These are phyloP conservation scores for Nepenthes mirabilis DNA, from an alignment of 148 eudicot species.

Conservation along the genomic window DNA sequence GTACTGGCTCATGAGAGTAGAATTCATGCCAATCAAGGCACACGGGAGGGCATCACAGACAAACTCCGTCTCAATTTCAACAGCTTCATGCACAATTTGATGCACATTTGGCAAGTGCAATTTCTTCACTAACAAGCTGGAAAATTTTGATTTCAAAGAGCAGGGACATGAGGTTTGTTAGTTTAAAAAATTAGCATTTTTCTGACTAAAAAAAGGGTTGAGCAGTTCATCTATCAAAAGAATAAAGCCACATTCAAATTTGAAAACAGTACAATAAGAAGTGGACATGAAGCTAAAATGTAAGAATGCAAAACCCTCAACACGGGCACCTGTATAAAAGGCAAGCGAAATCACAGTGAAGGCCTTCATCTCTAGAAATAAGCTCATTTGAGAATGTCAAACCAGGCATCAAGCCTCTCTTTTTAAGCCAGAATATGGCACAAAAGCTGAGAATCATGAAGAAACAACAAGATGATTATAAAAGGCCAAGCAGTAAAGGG, in stretches of 20 bases:
- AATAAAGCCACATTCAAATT: background rate
- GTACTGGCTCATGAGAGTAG: constrained; percentile 63
- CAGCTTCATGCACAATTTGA: constrained; percentile 64
- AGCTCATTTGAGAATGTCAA: constrained; percentile 84
- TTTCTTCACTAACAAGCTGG: constrained; percentile 40
- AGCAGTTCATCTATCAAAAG: too few species aligned
- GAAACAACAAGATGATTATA: background rate
- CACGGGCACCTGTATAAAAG: constrained; percentile 44
- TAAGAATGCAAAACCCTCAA: too few species aligned
- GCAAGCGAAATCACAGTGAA: constrained; percentile 85
- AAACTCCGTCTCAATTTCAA: constrained; percentile 67
- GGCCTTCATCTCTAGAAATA: constrained; percentile 82
- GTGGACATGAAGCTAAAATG: background rate
- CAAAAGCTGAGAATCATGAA: constrained; percentile 46
- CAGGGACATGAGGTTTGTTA: background rate
- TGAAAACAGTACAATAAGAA: background rate
- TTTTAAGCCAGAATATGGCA: constrained; percentile 82
- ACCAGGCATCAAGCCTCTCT: constrained; percentile 86
- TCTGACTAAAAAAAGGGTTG: too few species aligned
- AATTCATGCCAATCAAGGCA: constrained; percentile 76
- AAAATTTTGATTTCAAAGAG: constrained; percentile 2
- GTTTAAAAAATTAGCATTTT: background rate
- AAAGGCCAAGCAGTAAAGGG: background rate
- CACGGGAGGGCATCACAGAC: constrained; percentile 82
- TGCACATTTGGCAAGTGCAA: constrained; percentile 29